Evolutionary conservation across 495 filamentous ascomycete species (phyloP).

Genomic region (Aspergillus affinis): DNA sequence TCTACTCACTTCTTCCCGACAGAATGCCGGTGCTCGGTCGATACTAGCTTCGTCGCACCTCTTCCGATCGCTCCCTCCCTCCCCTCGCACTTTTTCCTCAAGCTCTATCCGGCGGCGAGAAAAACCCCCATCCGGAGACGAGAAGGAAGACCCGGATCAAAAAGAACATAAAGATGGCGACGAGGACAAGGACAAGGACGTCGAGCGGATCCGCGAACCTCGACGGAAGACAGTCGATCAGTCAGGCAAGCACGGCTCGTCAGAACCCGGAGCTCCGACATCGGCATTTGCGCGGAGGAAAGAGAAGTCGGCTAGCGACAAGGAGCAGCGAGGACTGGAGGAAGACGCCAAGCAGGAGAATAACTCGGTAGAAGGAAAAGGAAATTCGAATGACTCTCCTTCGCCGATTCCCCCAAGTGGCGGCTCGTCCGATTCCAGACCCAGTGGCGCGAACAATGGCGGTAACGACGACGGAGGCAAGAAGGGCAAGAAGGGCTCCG

Average conservation of each 20-base stretch:
- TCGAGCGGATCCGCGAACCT: conserved; percentile 28
- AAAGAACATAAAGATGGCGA: conserved; percentile 33
- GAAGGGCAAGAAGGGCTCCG: conserved; percentile 62
- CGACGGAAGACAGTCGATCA: conserved; percentile 39
- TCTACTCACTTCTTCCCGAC: conserved; percentile 33
- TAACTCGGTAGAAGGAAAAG: conserved; percentile 37
- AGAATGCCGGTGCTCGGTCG: conserved; percentile 41
- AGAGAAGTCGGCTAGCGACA: conserved; percentile 37
- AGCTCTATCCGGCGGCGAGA: conserved; percentile 44
- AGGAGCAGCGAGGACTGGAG: conserved; percentile 39
- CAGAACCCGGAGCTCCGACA: conserved; percentile 33
- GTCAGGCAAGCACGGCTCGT: conserved; percentile 30
- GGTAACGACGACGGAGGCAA: conserved; percentile 52
- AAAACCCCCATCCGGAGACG: conserved; percentile 41
- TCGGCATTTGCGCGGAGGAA: conserved; percentile 36
- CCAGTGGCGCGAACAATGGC: conserved; percentile 47
- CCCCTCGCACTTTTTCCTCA: conserved; percentile 42
- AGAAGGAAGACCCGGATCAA: conserved; percentile 34
- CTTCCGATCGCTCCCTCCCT: conserved; percentile 30
- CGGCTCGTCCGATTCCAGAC: conserved; percentile 44
- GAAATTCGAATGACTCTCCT: conserved; percentile 42
- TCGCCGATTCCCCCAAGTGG: conserved; percentile 48
- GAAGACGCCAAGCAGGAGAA: conserved; percentile 45
- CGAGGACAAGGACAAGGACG: conserved; percentile 40
- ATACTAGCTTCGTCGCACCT: conserved; percentile 29